These are phyloP conservation scores for Starmerella apicola DNA, from an alignment of 805 yeast genomes.

Conservation along the genomic window DNA sequence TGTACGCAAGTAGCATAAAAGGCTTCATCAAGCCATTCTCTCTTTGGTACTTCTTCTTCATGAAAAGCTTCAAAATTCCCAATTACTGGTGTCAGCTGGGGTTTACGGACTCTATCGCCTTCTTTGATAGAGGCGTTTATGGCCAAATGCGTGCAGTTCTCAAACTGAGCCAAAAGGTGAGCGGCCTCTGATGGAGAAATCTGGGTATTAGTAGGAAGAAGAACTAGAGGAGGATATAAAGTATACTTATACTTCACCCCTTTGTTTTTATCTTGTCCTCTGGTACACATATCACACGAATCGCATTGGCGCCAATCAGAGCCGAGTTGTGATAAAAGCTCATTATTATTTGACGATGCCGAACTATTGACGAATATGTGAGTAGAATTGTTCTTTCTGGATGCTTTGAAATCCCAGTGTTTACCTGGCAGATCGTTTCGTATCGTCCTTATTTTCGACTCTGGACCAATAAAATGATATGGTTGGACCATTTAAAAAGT, in stretches of 20 bases:
- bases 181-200: background rate
- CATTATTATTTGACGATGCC: background rate
- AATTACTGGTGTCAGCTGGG: constrained; percentile 46
- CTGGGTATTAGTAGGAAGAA: constrained; percentile 38
- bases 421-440: background rate
- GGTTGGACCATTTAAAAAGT: too few relatives aligned
- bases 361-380: constrained; percentile 4
- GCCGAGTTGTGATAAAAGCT: background rate
- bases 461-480: constrained; percentile 4
- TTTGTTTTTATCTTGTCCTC: background rate
- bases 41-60: constrained; percentile 28
- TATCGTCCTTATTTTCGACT: background rate
- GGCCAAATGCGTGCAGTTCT: constrained; percentile 48
- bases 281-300: constrained; percentile 9
- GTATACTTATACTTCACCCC: too few relatives aligned
- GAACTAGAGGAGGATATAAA: constrained; percentile 53
- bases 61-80: constrained; percentile 49
- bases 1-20: constrained; percentile 65
- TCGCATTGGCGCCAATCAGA: constrained; percentile 1
- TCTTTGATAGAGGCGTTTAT: constrained; percentile 50
- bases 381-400: constrained; percentile 2
- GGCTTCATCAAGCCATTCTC: constrained; percentile 36
- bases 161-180: constrained; percentile 15
- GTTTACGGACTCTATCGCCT: constrained; percentile 50
- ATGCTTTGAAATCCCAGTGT: background rate